phyloP scores from a whole-genome alignment of 75 land plant genomes.

The Pinus albicaulis region DNA sequence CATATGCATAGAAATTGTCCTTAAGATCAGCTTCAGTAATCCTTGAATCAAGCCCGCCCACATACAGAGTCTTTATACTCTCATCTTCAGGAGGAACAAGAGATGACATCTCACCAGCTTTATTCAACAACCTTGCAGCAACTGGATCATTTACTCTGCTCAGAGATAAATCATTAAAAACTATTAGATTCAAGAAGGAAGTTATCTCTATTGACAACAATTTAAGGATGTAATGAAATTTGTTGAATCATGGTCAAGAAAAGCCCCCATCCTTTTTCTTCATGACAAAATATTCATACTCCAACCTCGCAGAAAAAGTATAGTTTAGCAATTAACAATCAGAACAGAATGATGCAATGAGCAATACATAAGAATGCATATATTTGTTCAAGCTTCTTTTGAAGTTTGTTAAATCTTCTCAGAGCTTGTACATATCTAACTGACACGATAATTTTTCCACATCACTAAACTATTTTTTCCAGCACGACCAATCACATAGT shows the following conservation, averaged over 20 bases:
- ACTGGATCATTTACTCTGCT: constrained; percentile 98
- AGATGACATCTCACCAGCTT: constrained; percentile 93
- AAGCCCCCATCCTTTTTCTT: background rate
- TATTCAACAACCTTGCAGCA: constrained; percentile 79
- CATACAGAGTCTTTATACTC: no score
- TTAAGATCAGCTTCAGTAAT: no score
- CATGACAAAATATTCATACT: background rate
- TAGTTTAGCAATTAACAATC: background rate
- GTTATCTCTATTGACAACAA: constrained; percentile 40
- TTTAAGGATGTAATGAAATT: background rate
- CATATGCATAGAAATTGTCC: no score
- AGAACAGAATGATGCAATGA: constrained; percentile 3
- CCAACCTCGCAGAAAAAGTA: background rate
- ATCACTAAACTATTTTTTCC: no score
- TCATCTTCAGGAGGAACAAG: constrained; percentile 84
- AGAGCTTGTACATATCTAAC: no score
- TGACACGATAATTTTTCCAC: no score
- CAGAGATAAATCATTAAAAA: background rate
- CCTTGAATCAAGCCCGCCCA: no score
- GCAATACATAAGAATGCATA: background rate
- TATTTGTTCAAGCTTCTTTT: background rate
- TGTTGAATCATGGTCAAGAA: background rate
- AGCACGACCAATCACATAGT: no score
- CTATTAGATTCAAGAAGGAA: background rate
- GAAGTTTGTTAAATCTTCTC: no score